A percentile compares a stretch with the other conserved stretches of the same genome.
These are phyloP conservation scores for Agrocybe pediades DNA, from an alignment of 768 basidiomycete genomes.

Conservation along the genomic window DNA sequence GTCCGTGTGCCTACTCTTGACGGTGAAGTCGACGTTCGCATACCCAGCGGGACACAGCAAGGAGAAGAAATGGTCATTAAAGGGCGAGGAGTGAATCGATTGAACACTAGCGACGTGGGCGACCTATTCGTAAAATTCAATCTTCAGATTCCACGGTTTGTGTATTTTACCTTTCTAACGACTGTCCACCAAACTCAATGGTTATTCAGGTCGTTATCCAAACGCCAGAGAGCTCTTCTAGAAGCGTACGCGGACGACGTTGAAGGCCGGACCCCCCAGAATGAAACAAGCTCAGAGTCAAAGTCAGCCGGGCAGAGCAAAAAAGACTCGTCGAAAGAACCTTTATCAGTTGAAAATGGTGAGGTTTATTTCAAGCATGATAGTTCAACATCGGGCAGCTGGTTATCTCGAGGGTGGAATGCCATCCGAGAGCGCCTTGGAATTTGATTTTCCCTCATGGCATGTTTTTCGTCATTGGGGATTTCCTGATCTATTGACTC, in stretches of 20 bases:
- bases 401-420: conserved; percentile 72
- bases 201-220: conserved; percentile 68
- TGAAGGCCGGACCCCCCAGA: conserved; percentile 51
- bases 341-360: conserved; percentile 61
- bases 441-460: conserved; percentile 63
- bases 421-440: conserved; percentile 70
- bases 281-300: conserved; percentile 5
- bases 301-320: not conserved
- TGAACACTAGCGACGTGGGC: conserved; percentile 64
- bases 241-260: conserved; percentile 91
- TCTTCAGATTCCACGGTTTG: conserved; percentile 88
- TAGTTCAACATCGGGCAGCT: conserved; percentile 58
- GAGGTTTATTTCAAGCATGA: conserved; percentile 67
- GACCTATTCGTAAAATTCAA: conserved; percentile 90
- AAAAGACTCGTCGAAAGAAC: conserved; percentile 16
- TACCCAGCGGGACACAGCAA: conserved; percentile 92
- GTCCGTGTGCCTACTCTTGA: conserved; percentile 94
- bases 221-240: conserved; percentile 83
- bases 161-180: not conserved
- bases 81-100: conserved; percentile 75
- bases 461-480: conserved; percentile 43
- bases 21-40: conserved; percentile 91
- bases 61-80: conserved; percentile 97
- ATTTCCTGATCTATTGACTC: conserved; percentile 15
- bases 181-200: conserved; percentile 4